These are phyloP conservation scores for Cyberlindnera mycetangii DNA, from an alignment of 805 yeast species.

Conservation along the genomic window DNA sequence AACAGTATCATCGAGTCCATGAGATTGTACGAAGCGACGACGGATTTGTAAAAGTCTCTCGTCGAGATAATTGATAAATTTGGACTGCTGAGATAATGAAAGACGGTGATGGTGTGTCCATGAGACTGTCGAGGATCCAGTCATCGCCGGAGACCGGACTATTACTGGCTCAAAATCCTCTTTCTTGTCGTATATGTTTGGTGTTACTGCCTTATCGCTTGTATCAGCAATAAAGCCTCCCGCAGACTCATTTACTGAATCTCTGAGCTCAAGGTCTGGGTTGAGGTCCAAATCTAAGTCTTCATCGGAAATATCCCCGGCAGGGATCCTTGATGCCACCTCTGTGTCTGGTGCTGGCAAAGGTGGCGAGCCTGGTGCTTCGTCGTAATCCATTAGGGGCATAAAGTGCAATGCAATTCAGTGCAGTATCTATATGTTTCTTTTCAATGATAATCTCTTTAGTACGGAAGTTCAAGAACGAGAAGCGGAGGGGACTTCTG, in stretches of 20 bases:
- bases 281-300: constrained; percentile 27
- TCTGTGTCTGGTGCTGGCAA: constrained; percentile 26
- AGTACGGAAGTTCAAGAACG: background rate
- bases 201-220: background rate
- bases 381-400: constrained; percentile 14
- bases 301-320: constrained; percentile 9
- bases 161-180: constrained; percentile 17
- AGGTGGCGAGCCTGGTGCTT: constrained; percentile 26
- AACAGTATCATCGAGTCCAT: constrained; percentile 32
- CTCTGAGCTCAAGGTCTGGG: constrained; percentile 19
- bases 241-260: background rate
- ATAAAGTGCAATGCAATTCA: too few relatives aligned
- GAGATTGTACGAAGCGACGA: constrained; percentile 48
- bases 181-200: constrained; percentile 7
- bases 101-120: constrained; percentile 28
- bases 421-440: too few relatives aligned
- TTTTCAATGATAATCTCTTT: too few relatives aligned
- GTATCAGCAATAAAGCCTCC: background rate
- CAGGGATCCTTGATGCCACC: constrained; percentile 10
- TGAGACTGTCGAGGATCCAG: background rate
- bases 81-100: constrained; percentile 51
- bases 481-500: background rate
- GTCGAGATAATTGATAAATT: constrained; percentile 53
- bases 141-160: constrained; percentile 12
- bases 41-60: constrained; percentile 50